Percentiles rank a stretch among this genome's conserved stretches.
Conservation (phyloP, 805 yeast species). For the Cyberlindnera xylosilytica region DNA sequence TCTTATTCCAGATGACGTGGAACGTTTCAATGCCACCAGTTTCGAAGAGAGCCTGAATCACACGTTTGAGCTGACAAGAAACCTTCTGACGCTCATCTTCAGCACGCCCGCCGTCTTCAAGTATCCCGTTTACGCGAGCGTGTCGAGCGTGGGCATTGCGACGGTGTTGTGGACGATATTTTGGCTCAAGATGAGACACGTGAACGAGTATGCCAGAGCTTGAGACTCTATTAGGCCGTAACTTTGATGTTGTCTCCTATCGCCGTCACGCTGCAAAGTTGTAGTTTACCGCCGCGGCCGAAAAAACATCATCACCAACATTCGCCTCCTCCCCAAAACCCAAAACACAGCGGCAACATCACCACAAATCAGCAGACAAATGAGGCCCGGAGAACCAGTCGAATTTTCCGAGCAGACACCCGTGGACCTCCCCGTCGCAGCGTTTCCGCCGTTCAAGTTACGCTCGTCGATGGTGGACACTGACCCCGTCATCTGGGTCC, state of each 20-base stretch:
- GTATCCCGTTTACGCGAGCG: constrained; percentile 27
- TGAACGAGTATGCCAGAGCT: background rate
- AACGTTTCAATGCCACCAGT: constrained; percentile 33
- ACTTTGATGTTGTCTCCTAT: too few relatives aligned
- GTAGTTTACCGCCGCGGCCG: too few relatives aligned
- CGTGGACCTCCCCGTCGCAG: constrained; percentile 54
- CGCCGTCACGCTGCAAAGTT: too few relatives aligned
- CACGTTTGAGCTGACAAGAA: constrained; percentile 29
- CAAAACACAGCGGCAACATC: background rate
- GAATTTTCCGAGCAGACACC: constrained; percentile 9
- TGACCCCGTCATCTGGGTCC: constrained; percentile 84
- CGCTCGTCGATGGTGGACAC: constrained; percentile 76
- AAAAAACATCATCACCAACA: background rate
- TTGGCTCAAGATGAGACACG: background rate
- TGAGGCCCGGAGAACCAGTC: background rate
- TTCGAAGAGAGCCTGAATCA: constrained; percentile 33
- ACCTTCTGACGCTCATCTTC: constrained; percentile 30
- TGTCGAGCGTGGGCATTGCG: background rate
- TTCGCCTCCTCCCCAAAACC: background rate
- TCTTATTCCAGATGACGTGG: constrained; percentile 28
- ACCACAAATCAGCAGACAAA: background rate
- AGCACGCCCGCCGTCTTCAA: constrained; percentile 28
- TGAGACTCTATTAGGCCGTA: background rate
- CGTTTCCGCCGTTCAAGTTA: constrained; percentile 71
- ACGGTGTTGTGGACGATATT: background rate